Percentiles rank a stretch among this genome's conserved stretches.
These are phyloP conservation scores for Pseudozyma sp. DNA, from an alignment of 1,284 basidiomycete species.

Conservation along the genomic window DNA sequence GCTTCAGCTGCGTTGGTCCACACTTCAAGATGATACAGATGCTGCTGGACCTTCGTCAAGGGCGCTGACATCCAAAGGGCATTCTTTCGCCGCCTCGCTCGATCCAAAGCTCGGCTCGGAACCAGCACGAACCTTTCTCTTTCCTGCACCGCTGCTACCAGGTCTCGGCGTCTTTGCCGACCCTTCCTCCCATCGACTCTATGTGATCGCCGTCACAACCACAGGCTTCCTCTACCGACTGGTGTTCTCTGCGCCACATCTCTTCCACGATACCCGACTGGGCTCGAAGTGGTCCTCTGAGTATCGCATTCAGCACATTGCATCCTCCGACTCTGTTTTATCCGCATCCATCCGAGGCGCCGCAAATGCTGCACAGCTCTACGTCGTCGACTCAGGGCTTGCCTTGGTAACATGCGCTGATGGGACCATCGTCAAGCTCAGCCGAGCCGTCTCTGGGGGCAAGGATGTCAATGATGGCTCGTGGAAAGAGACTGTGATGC, in stretches of 20 bases:
- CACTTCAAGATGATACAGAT: conserved; percentile 6
- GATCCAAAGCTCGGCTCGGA: conserved; percentile 30
- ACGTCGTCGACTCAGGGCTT: conserved; percentile 51
- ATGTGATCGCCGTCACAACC: conserved; percentile 52
- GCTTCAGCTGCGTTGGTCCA: conserved; percentile 54
- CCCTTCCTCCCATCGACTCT: conserved; percentile 30
- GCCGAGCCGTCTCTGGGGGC: conserved; percentile 25
- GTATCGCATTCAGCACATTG: conserved; percentile 45
- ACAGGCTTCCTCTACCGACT: conserved; percentile 58
- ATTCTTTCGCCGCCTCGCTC: conserved; percentile 27
- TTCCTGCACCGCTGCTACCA: conserved; percentile 55
- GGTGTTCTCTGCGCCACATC: conserved; percentile 35
- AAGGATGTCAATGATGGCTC: conserved; percentile 34
- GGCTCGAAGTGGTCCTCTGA: conserved; percentile 51
- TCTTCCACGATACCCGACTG: conserved; percentile 43
- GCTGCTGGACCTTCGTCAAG: conserved; percentile 20
- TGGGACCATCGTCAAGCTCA: conserved; percentile 59
- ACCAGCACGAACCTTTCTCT: conserved; percentile 46
- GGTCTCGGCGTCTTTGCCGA: conserved; percentile 53
- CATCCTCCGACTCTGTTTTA: conserved; percentile 33
- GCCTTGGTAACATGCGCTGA: conserved; percentile 61
- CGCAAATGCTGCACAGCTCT: conserved; percentile 45
- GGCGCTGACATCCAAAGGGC: conserved; percentile 13
- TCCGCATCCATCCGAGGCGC: conserved; percentile 25
- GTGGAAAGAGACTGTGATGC: conserved; percentile 55